Evolutionary conservation across 306 rosid genomes (phyloP).

Genomic region (Neltuma alba): DNA sequence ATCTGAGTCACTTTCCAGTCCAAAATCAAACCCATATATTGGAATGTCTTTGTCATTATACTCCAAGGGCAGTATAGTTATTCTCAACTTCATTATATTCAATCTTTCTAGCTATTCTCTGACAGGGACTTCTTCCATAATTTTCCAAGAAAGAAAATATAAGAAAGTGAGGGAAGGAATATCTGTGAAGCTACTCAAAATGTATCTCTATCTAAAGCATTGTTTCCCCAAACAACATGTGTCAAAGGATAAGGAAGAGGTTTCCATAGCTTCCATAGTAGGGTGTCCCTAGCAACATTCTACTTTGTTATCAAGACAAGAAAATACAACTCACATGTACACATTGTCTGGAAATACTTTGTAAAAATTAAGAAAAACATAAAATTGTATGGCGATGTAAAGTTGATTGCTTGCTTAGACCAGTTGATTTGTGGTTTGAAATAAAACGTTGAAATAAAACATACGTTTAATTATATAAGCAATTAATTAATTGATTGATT

Average conservation of each 20-base stretch:
- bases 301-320: slow-evolving; percentile 89
- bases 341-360: background rate
- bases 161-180: slow-evolving; percentile 36
- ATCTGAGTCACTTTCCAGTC: slow-evolving; percentile 47
- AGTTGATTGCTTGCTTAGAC: background rate
- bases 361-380: background rate
- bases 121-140: slow-evolving; percentile 41
- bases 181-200: slow-evolving; percentile 80
- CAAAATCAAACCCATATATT: slow-evolving; percentile 34
- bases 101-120: slow-evolving; percentile 36
- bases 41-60: slow-evolving; percentile 45
- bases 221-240: slow-evolving; percentile 46
- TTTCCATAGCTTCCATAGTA: slow-evolving; percentile 51
- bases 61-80: slow-evolving; percentile 43
- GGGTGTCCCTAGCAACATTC: slow-evolving; percentile 71
- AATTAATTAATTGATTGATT: too few species aligned
- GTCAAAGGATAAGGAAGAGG: slow-evolving; percentile 30
- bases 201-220: slow-evolving; percentile 42
- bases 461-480: background rate
- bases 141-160: slow-evolving; percentile 35
- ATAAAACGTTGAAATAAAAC: background rate
- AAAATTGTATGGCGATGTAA: background rate
- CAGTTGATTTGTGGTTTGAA: background rate
- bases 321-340: slow-evolving; percentile 63
- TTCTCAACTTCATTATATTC: background rate